Percentiles rank a stretch among this genome's conserved stretches.
phyloP scores from a whole-genome alignment of 2,329 filamentous ascomycete species.

The Claviceps africana region DNA sequence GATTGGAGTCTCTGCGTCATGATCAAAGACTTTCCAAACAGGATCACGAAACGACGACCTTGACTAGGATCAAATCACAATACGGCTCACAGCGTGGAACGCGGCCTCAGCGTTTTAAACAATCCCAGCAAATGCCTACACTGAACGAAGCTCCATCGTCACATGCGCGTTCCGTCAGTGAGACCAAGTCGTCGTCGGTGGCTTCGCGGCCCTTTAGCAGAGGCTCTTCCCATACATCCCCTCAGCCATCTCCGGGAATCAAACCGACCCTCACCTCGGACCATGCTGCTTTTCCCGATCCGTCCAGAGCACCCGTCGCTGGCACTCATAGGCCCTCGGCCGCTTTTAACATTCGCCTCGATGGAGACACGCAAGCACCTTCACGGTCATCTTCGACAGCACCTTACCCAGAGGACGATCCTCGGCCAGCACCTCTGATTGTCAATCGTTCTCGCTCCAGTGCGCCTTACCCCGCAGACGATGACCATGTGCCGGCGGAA shows the following conservation, averaged over 20 bases:
- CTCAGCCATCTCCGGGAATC: slow-evolving; percentile 27
- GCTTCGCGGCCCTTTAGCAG: slow-evolving; percentile 2
- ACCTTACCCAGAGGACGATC: slow-evolving; percentile 58
- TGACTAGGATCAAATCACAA: slow-evolving; percentile 73
- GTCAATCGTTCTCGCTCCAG: slow-evolving; percentile 30
- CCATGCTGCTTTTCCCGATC: slow-evolving; percentile 31
- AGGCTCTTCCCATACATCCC: slow-evolving; percentile 21
- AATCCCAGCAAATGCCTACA: slow-evolving; percentile 34
- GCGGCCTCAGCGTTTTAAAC: slow-evolving; percentile 45
- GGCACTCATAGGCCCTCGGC: slow-evolving; percentile 25
- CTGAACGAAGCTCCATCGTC: slow-evolving; percentile 27
- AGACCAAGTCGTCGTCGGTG: slow-evolving; percentile 9
- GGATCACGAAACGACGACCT: slow-evolving; percentile 84
- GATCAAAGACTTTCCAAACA: slow-evolving; percentile 75
- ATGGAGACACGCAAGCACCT: slow-evolving; percentile 15
- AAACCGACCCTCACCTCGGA: slow-evolving; percentile 25
- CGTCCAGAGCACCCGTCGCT: slow-evolving; percentile 25
- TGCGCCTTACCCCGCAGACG: slow-evolving; percentile 41
- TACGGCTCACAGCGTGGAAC: slow-evolving; percentile 54
- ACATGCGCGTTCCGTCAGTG: slow-evolving; percentile 14
- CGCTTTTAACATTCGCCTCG: slow-evolving; percentile 38
- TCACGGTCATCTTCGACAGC: slow-evolving; percentile 41
- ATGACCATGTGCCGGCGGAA: slow-evolving; percentile 20
- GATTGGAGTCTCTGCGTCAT: slow-evolving; percentile 72
- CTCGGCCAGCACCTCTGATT: slow-evolving; percentile 34